phyloP scores from a whole-genome alignment of 2,329 filamentous ascomycete species.

The Nemania sp. region DNA sequence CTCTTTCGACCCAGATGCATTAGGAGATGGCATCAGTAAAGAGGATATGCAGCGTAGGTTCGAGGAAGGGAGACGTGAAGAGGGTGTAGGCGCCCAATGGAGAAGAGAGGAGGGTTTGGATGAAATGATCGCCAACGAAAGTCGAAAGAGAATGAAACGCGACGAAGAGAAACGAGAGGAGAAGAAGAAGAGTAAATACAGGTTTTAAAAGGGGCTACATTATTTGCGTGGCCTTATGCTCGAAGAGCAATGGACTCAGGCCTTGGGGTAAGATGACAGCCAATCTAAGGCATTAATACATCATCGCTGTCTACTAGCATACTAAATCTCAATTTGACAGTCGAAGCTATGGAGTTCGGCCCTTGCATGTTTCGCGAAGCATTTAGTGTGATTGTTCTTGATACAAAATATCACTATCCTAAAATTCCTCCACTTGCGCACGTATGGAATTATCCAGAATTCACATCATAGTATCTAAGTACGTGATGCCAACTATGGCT shows the following conservation, averaged over 20 bases:
- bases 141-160: constrained; percentile 87
- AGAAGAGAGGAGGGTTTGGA: constrained; percentile 87
- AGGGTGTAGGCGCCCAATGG: constrained; percentile 76
- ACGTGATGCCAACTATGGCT: not conserved
- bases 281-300: constrained; percentile 1
- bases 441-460: not conserved
- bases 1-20: constrained; percentile 85
- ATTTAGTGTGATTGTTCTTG: not conserved
- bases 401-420: not conserved
- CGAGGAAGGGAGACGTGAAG: constrained; percentile 76
- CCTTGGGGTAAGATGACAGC: not conserved
- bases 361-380: not conserved
- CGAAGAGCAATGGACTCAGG: not conserved
- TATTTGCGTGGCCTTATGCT: constrained; percentile 8
- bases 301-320: not conserved
- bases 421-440: not conserved
- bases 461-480: not conserved
- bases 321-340: not conserved
- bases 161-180: constrained; percentile 82
- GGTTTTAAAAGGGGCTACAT: constrained; percentile 54
- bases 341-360: not conserved
- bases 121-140: constrained; percentile 96
- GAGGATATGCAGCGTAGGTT: constrained; percentile 85
- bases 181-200: constrained; percentile 65
- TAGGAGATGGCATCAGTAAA: constrained; percentile 82